Evolutionary conservation across 1,139 yeast species (phyloP).

Genomic region (Lodderomyces theae): DNA sequence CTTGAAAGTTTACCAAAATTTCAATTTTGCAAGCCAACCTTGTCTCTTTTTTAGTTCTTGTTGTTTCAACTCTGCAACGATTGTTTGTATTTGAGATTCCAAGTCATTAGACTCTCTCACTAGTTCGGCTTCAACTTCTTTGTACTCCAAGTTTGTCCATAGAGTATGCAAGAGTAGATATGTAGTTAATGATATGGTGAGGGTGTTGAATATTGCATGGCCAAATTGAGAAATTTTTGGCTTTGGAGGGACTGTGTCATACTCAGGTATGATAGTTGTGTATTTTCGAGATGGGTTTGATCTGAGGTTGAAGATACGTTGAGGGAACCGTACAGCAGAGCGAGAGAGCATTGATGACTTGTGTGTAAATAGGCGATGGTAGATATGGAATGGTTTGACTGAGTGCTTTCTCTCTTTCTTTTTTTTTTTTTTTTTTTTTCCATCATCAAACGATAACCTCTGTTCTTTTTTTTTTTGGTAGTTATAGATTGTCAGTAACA

Average conservation of each 20-base stretch:
- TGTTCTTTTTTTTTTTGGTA: not conserved
- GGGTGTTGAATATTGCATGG: constrained; percentile 39
- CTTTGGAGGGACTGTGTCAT: constrained; percentile 15
- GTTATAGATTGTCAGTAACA: not conserved
- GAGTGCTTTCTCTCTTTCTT: not conserved
- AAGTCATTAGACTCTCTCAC: constrained; percentile 23
- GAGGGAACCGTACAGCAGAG: not conserved
- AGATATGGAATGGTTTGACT: too few relatives aligned
- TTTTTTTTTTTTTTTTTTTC: not conserved
- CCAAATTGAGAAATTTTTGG: constrained; percentile 39
- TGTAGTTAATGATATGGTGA: constrained; percentile 40
- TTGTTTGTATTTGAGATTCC: constrained; percentile 30
- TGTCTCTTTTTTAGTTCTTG: constrained; percentile 11
- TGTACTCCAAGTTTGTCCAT: constrained; percentile 33
- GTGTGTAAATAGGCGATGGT: not conserved
- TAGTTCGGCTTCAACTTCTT: constrained; percentile 27
- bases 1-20: constrained; percentile 20
- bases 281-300: not conserved
- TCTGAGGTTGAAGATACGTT: not conserved
- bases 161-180: constrained; percentile 36
- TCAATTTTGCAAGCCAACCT: constrained; percentile 11
- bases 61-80: constrained; percentile 22
- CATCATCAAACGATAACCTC: too few relatives aligned
- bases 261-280: constrained; percentile 1
- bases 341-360: not conserved